Evolutionary conservation across 2,329 filamentous ascomycete species (phyloP), one percentile per base, ranked within the genome.

Genomic region (Stagonosporopsis chrysanthemi): DNA sequence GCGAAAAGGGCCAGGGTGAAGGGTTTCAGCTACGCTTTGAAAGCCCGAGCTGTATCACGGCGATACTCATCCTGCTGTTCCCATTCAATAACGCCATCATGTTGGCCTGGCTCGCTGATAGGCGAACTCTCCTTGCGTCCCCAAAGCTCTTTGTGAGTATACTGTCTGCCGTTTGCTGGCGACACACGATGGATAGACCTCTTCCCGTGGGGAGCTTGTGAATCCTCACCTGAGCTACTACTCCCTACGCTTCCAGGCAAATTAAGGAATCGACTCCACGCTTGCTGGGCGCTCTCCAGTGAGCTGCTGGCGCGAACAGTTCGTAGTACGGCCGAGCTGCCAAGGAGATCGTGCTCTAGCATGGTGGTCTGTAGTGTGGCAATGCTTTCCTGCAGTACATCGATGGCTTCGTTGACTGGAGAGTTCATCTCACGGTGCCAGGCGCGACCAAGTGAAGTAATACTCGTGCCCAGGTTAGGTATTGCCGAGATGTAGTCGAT

Each of bases 351-450:
- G 36, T 52, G 59, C 31, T 67, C 52, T 1, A 74, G 59, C 56
- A 77, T 64, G 14, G 69, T 61, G 2, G 68, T 59, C 19, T 73
- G 71, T 39, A 77, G 71, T 4, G 59, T 60, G 2, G 67, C 63
- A 12, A 78, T 62, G 19, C 65, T 61, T 43, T 71, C 65, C 24
- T 75, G 63, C 3, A 78, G 61, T 2, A 59, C 63, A 11, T 60
- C 58, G 33, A 78, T 71, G 35, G 69, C 67, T n/a, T 65, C 59
- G 39, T 62, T 69, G 43, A 78, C 66, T 0, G 75, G 74, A 1
- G 52, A 43, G 61, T 78, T 78, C 66, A 73, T 64, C 57, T 78
- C 76, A 14, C 67, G 65, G 60, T 78, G 76, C 64, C 71, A 76
- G 46, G 69, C 51, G 4, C 68, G 70, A 33, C 75, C 75, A 22